Evolutionary conservation across 164 flowering plant genomes (phyloP).

Genomic region (Vitis riparia): DNA sequence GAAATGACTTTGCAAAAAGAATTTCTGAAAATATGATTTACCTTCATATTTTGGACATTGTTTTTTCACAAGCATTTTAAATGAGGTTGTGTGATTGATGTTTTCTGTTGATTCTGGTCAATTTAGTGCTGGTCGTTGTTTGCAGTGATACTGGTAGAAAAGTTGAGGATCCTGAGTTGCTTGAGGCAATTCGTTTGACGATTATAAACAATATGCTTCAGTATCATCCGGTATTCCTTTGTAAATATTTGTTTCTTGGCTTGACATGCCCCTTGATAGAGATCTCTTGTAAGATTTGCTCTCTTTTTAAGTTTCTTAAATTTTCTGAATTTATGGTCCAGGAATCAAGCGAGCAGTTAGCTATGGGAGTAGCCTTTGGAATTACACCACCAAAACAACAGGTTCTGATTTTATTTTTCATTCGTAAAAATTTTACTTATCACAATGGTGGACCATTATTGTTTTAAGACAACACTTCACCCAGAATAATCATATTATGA

Average conservation of each 20-base stretch:
- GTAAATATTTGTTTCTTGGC: neutral
- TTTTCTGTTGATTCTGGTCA: neutral
- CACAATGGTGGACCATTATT: no score
- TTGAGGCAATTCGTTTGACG: conserved; percentile 95
- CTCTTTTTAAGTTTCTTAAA: conserved; percentile 1
- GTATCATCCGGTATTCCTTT: conserved; percentile 81
- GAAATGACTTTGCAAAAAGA: neutral
- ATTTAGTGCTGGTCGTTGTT: conserved; percentile 9
- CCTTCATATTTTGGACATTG: neutral
- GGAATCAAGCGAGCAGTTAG: conserved; percentile 94
- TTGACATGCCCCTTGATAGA: neutral
- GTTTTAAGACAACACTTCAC: neutral
- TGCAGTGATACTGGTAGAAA: conserved; percentile 90
- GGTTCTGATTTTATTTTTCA: conserved; percentile 24
- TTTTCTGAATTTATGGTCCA: conserved; percentile 30
- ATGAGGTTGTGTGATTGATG: neutral
- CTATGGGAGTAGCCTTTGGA: conserved; percentile 91
- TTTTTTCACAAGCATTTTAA: neutral
- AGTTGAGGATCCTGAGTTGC: conserved; percentile 90
- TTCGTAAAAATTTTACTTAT: no score
- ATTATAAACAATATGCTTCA: conserved; percentile 85
- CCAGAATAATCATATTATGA: neutral
- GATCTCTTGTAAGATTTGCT: neutral
- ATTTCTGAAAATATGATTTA: neutral
- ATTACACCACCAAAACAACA: conserved; percentile 58